Evolutionary conservation across 2,329 filamentous ascomycete species (phyloP).

Genomic region (Venturia aucupariae): DNA sequence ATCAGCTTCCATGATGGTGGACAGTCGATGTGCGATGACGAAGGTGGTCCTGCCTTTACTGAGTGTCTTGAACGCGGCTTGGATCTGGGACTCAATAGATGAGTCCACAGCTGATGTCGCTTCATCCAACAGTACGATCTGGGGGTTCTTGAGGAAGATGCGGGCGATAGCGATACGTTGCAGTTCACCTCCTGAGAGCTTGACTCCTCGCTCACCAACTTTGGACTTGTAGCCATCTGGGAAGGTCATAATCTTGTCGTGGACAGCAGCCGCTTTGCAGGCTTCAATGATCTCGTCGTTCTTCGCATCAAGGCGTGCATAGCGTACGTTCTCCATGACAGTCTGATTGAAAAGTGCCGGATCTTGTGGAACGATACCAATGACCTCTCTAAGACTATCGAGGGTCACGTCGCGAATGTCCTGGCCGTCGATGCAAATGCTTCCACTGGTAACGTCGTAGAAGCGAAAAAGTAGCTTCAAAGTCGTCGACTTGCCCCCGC

Average conservation of each 20-base stretch:
- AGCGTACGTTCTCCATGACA: constrained; percentile 56
- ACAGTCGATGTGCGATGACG: constrained; percentile 68
- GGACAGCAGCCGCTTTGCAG: constrained; percentile 52
- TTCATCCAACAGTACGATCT: constrained; percentile 79
- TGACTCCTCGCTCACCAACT: constrained; percentile 32
- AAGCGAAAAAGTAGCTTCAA: constrained; percentile 52
- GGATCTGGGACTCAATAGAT: constrained; percentile 57
- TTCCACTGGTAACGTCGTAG: constrained; percentile 48
- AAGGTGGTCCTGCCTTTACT: constrained; percentile 57
- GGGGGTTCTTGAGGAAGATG: constrained; percentile 68
- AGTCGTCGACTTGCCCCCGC: constrained; percentile 54
- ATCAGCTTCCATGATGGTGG: constrained; percentile 76
- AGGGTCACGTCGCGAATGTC: constrained; percentile 52
- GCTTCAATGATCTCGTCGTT: constrained; percentile 52
- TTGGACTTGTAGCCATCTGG: constrained; percentile 34
- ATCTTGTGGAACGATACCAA: constrained; percentile 58
- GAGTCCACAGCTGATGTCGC: constrained; percentile 82
- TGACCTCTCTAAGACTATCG: constrained; percentile 46
- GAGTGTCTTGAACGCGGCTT: constrained; percentile 49
- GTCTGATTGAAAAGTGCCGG: constrained; percentile 55
- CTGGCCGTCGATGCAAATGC: constrained; percentile 49
- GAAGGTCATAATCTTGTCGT: constrained; percentile 54
- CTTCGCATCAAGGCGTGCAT: constrained; percentile 51
- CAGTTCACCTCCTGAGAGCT: constrained; percentile 55
- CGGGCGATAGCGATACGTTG: constrained; percentile 62